phyloP scores from a whole-genome alignment of 1,284 basidiomycete genomes.

The Rugosomyces carneus region DNA sequence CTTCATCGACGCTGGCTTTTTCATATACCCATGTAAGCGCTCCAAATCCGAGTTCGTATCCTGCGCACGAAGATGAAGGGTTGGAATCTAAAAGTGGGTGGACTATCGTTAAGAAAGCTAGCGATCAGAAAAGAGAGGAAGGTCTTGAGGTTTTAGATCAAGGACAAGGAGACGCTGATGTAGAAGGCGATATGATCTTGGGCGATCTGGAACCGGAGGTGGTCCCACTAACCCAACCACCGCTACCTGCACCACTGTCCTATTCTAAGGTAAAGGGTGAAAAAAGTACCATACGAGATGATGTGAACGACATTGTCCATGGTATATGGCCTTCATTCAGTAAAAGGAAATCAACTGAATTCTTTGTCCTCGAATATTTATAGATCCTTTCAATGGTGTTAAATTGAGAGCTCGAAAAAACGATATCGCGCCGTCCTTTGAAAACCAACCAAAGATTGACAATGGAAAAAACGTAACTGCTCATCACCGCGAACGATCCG shows the following conservation, averaged over 20 bases:
- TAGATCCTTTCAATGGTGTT: slow-evolving; percentile 56
- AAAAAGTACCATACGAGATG: slow-evolving; percentile 49
- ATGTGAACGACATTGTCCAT: slow-evolving; percentile 66
- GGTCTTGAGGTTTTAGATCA: slow-evolving; percentile 6
- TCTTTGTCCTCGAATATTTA: slow-evolving; percentile 9
- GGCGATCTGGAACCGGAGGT: slow-evolving; percentile 64
- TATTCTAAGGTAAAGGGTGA: slow-evolving; percentile 37
- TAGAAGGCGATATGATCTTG: slow-evolving; percentile 69
- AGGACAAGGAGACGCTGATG: slow-evolving; percentile 41
- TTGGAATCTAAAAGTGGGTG: slow-evolving; percentile 51
- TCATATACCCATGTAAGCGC: slow-evolving; percentile 78
- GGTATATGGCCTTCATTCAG: slow-evolving; percentile 40
- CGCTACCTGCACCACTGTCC: slow-evolving; percentile 20
- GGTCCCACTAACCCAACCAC: slow-evolving; percentile 27
- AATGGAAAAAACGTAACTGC: slow-evolving; percentile 20
- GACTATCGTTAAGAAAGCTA: slow-evolving; percentile 63
- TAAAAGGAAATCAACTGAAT: slow-evolving; percentile 6
- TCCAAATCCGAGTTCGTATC: slow-evolving; percentile 73
- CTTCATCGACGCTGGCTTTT: slow-evolving; percentile 65
- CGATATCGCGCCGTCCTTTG: slow-evolving; percentile 29
- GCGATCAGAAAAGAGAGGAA: slow-evolving; percentile 18
- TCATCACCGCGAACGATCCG: slow-evolving; percentile 36
- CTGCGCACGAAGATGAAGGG: slow-evolving; percentile 41
- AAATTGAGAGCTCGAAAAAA: slow-evolving; percentile 36
- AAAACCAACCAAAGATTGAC: slow-evolving; percentile 17